Percentiles rank a stretch among this genome's conserved stretches.
phyloP scores from a whole-genome alignment of 2,329 filamentous ascomycete species.

The Ophiocordyceps australis region DNA sequence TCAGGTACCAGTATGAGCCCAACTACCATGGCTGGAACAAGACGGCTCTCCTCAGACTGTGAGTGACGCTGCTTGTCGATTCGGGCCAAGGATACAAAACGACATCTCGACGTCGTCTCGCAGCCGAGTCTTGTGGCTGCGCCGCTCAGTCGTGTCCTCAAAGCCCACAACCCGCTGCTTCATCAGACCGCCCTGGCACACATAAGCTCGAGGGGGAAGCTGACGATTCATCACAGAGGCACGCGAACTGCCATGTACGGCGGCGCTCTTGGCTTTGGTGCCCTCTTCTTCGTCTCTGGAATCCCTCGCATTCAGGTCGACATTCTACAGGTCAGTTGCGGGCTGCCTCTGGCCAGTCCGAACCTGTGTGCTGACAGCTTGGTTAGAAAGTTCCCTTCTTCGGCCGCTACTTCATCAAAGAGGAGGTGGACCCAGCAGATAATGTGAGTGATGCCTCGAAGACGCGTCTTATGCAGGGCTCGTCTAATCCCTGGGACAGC shows the following conservation, averaged over 20 bases:
- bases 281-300: slow-evolving; percentile 43
- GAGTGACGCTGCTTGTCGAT: too few relatives aligned
- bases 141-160: too few relatives aligned
- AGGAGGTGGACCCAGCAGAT: slow-evolving; percentile 39
- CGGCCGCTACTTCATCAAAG: slow-evolving; percentile 29
- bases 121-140: too few relatives aligned
- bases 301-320: slow-evolving; percentile 42
- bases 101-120: too few relatives aligned
- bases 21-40: slow-evolving; percentile 28
- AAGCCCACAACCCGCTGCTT: too few relatives aligned
- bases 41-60: slow-evolving; percentile 31
- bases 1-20: slow-evolving; percentile 40
- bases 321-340: slow-evolving; percentile 32
- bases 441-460: slow-evolving; percentile 46
- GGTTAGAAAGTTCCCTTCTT: slow-evolving; percentile 36
- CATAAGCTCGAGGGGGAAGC: background rate
- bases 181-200: too few relatives aligned
- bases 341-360: too few relatives aligned
- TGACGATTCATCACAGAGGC: slow-evolving; percentile 2
- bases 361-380: background rate
- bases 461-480: too few relatives aligned
- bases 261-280: slow-evolving; percentile 35
- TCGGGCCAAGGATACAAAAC: too few relatives aligned
- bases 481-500: too few relatives aligned
- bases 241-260: slow-evolving; percentile 28